phyloP scores from a whole-genome alignment of 2,329 filamentous ascomycete genomes.

The Colletotrichum sp. region DNA sequence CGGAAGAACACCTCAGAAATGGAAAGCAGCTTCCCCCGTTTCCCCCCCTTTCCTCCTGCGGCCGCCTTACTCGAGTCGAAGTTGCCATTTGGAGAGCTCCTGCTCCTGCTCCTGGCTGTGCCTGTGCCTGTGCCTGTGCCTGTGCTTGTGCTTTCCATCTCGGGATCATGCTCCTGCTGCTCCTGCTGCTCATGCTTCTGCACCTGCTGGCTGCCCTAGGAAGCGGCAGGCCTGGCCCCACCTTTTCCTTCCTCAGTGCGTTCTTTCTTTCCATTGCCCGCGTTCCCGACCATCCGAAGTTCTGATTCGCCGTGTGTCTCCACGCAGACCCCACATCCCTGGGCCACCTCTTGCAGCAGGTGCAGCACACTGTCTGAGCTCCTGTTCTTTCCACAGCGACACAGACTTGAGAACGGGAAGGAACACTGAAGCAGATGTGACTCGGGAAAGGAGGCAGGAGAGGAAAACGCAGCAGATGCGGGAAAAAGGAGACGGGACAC shows the following conservation, averaged over 20 bases:
- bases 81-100: not conserved
- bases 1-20: not conserved
- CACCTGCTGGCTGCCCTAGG: not conserved
- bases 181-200: not conserved
- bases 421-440: not conserved
- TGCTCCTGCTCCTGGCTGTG: not conserved
- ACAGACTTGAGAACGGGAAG: not conserved
- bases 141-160: not conserved
- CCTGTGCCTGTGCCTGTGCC: not conserved
- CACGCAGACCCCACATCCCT: not conserved
- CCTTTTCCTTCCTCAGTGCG: not conserved
- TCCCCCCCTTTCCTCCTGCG: not conserved
- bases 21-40: not conserved
- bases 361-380: not conserved
- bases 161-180: not conserved
- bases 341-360: not conserved
- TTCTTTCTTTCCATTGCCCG: conserved; percentile 5
- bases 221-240: not conserved
- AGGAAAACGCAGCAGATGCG: not conserved
- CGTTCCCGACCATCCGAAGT: not conserved
- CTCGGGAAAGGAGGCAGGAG: not conserved
- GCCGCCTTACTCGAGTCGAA: not conserved
- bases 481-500: not conserved
- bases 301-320: not conserved
- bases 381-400: not conserved